These are phyloP conservation scores for Phanerodontia chrysosporium DNA, from an alignment of 768 basidiomycete species.

Conservation along the genomic window DNA sequence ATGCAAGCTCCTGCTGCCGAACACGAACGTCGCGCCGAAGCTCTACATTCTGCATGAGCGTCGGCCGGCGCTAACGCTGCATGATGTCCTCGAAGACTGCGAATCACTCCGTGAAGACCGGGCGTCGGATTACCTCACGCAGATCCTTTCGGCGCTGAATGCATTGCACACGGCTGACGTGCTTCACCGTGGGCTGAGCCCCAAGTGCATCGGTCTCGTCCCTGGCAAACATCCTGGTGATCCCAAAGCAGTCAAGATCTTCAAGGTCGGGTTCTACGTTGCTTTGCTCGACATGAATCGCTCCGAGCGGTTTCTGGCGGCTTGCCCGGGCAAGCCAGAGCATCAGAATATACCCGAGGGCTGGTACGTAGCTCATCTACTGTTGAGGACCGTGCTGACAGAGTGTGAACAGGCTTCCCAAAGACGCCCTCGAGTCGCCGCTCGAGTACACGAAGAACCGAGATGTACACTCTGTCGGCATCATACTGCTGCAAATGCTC, in stretches of 20 bases:
- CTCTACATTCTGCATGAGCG: constrained; percentile 72
- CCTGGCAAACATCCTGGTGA: constrained; percentile 45
- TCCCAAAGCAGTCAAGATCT: constrained; percentile 68
- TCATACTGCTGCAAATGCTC: constrained; percentile 82
- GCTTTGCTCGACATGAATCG: constrained; percentile 75
- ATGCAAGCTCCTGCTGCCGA: constrained; percentile 56
- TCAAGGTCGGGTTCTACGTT: constrained; percentile 67
- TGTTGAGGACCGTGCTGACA: not conserved
- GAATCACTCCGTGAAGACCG: constrained; percentile 71
- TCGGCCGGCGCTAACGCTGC: constrained; percentile 57
- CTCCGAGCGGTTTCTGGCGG: constrained; percentile 67
- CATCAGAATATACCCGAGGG: constrained; percentile 33
- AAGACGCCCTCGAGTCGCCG: constrained; percentile 75
- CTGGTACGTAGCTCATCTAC: constrained; percentile 52
- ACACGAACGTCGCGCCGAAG: constrained; percentile 44
- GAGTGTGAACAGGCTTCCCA: constrained; percentile 52
- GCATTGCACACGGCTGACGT: constrained; percentile 61
- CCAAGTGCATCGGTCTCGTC: constrained; percentile 58
- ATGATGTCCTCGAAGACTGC: constrained; percentile 74
- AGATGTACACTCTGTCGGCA: constrained; percentile 79
- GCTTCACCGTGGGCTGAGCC: constrained; percentile 64
- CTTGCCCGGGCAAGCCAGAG: constrained; percentile 15
- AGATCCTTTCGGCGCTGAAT: constrained; percentile 68
- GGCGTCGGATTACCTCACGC: constrained; percentile 71
- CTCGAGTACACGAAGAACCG: constrained; percentile 73